phyloP scores from a whole-genome alignment of 495 filamentous ascomycete genomes.

The Penicillium flavigenum region DNA sequence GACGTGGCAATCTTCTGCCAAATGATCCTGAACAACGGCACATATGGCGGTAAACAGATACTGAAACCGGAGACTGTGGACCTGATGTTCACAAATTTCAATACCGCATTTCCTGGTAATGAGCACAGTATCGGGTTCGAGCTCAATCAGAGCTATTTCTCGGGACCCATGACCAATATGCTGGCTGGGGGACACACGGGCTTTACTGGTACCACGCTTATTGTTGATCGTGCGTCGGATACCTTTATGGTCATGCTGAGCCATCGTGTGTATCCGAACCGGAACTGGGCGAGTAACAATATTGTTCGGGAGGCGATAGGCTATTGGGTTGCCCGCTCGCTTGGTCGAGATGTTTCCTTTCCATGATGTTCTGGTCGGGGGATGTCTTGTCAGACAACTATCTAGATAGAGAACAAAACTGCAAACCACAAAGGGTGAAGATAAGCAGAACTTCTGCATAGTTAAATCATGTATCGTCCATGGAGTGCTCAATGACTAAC shows the following conservation, averaged over 20 bases:
- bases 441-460: background rate
- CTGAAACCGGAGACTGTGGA: conserved; percentile 22
- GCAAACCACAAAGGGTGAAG: background rate
- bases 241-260: conserved; percentile 25
- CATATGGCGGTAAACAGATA: conserved; percentile 25
- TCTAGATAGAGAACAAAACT: background rate
- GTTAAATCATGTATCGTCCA: background rate
- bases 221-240: conserved; percentile 25
- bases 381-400: background rate
- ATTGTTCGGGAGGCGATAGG: conserved; percentile 28
- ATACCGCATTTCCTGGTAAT: conserved; percentile 24
- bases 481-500: background rate
- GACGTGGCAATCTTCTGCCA: conserved; percentile 30
- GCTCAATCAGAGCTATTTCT: conserved; percentile 30
- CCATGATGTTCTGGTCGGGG: background rate
- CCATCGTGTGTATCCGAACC: conserved; percentile 27
- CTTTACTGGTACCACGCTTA: conserved; percentile 27
- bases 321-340: conserved; percentile 27
- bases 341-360: conserved; percentile 25
- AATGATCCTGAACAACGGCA: conserved; percentile 35
- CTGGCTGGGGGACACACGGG: conserved; percentile 28
- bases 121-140: conserved; percentile 30
- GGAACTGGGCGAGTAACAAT: conserved; percentile 29
- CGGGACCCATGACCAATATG: conserved; percentile 28
- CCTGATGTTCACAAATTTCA: conserved; percentile 31